Conservation (phyloP, 257 asterid species). For the Cynanchum wilfordii region DNA sequence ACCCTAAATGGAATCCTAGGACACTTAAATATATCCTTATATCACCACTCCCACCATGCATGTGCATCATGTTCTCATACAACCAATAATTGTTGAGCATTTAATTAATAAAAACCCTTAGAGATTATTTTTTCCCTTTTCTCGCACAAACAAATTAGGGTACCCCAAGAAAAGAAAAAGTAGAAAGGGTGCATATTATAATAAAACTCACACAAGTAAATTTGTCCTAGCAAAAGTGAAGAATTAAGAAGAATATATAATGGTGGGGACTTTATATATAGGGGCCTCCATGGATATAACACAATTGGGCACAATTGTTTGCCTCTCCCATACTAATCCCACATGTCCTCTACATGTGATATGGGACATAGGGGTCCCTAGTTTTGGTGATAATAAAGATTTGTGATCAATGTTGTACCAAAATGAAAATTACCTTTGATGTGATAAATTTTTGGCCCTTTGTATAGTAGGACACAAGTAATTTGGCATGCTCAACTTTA, state of each 20-base stretch:
- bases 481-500: constrained; percentile 16
- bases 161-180: neutral
- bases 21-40: constrained; percentile 19
- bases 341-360: constrained; percentile 38
- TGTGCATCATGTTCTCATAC: constrained; percentile 35
- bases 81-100: constrained; percentile 33
- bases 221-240: constrained; percentile 22
- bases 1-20: constrained; percentile 25
- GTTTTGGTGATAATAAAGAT: constrained; percentile 10
- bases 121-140: constrained; percentile 24
- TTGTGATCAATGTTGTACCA: constrained; percentile 23
- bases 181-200: neutral
- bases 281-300: constrained; percentile 20
- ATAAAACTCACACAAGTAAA: constrained; percentile 27
- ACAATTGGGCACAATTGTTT: constrained; percentile 22
- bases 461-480: constrained; percentile 14
- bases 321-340: constrained; percentile 33
- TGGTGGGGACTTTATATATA: constrained; percentile 12
- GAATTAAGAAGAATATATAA: constrained; percentile 1
- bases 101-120: constrained; percentile 14
- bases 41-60: constrained; percentile 35
- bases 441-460: constrained; percentile 20
- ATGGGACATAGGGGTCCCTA: constrained; percentile 32
- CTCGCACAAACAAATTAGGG: constrained; percentile 30
- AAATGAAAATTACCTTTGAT: constrained; percentile 21